Conservation (phyloP, 108 stramenopile genomes). For the Cylindrotheca fusiformis region DNA sequence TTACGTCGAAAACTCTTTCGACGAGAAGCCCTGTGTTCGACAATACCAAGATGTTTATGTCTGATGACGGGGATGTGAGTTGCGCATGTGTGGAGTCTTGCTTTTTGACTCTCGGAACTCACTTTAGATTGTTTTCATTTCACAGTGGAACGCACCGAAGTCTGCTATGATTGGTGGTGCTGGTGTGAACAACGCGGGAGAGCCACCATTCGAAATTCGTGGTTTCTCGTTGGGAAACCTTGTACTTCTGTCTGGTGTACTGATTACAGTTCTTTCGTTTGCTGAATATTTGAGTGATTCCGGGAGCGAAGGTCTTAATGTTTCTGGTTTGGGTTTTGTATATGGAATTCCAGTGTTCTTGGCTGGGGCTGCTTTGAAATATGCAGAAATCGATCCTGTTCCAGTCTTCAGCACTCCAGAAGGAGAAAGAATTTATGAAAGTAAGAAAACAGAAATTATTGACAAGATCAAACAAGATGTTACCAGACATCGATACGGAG, state of each 20-base stretch:
- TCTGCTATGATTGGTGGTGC: constrained; percentile 92
- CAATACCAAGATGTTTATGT: neutral
- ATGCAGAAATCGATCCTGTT: constrained; percentile 96
- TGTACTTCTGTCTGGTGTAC: constrained; percentile 75
- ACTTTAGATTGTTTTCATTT: neutral
- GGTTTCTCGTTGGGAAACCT: constrained; percentile 94
- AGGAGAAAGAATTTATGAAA: constrained; percentile 71
- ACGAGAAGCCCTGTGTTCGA: neutral
- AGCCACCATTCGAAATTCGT: constrained; percentile 98
- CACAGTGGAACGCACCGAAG: constrained; percentile 61
- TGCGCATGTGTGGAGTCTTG: too few species aligned
- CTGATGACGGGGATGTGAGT: neutral
- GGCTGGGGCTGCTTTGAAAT: constrained; percentile 92
- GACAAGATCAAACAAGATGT: constrained; percentile 93
- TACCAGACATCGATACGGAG: constrained; percentile 97
- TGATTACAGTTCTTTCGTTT: constrained; percentile 82
- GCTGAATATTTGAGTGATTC: constrained; percentile 86
- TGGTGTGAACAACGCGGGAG: constrained; percentile 91
- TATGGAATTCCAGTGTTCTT: constrained; percentile 96
- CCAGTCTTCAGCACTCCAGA: constrained; percentile 55
- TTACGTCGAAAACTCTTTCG: neutral
- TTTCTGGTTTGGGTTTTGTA: constrained; percentile 94
- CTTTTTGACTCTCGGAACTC: too few species aligned
- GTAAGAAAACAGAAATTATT: constrained; percentile 89
- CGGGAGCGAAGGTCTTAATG: constrained; percentile 75